A percentile compares a stretch with the other conserved stretches of the same genome.
These are phyloP conservation scores for Pseudogymnoascus sp. DNA, from an alignment of 2,329 filamentous ascomycete genomes.

Conservation along the genomic window DNA sequence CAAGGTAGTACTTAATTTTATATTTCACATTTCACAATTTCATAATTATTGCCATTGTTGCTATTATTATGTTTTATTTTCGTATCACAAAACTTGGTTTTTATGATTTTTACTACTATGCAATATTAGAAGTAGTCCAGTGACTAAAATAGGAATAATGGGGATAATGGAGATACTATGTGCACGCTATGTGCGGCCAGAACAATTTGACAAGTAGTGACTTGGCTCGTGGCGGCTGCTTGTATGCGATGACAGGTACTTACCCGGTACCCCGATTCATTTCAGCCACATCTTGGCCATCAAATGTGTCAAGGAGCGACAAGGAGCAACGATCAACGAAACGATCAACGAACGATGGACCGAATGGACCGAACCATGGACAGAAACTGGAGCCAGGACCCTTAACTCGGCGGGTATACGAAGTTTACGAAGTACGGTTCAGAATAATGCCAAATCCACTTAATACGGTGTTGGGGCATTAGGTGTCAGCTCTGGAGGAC, in stretches of 20 bases:
- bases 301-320: background rate
- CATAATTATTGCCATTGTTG: background rate
- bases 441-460: background rate
- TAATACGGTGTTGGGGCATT: background rate
- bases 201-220: background rate
- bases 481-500: background rate
- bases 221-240: background rate
- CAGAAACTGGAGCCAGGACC: background rate
- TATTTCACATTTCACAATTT: background rate
- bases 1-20: conserved; percentile 1
- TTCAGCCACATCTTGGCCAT: background rate
- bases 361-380: background rate
- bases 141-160: background rate
- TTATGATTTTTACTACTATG: background rate
- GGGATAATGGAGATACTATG: background rate
- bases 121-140: background rate
- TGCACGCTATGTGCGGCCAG: background rate
- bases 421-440: background rate
- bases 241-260: background rate
- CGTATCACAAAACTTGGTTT: background rate
- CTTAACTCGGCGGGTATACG: background rate
- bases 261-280: background rate
- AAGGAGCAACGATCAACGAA: too few relatives aligned
- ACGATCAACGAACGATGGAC: background rate
- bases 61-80: background rate